Evolutionary conservation across 2,329 filamentous ascomycete genomes (phyloP), one percentile per base, ranked within the genome.

Genomic region (Pseudogymnoascus sp.): DNA sequence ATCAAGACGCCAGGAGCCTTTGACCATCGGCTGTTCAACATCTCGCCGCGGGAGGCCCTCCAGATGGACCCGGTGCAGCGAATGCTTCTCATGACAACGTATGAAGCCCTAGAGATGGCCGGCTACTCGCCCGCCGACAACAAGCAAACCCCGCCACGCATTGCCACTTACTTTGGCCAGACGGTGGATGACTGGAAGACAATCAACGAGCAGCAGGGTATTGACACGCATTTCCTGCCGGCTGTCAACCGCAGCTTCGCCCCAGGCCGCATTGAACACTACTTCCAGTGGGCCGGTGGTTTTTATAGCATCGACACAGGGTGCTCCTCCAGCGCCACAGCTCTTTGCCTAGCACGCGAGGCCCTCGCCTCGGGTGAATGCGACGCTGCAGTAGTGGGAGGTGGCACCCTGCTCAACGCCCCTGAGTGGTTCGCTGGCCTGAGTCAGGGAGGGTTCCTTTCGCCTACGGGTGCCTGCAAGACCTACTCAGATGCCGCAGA

Each of bases 11-110:
- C 88, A 0, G 87, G 87, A 62, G 78, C 86, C 58, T 92, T 92
- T 69, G 89, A 92, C 67, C 85, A 87, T 22, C 80, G 86, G 0
- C 91, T 92, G 76, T 92, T 92, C 82, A 90, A 90, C 75, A 91
- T 92, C 84, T 91, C 88, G 25, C 88, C 89, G 6, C 84, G 87
- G 66, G 89, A 92, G 74, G 89, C 89, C 36, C 82, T 84, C 55
- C 88, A 91, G 71, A 90, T 88, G 2, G 89, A 92, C 70, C 89
- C 89, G 0, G 89, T 90, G 80, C 88, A 90, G 72, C 82, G 89
- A 66, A 79, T 92, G 68, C 86, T 87, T 2, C 76, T 92, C 33
- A 84, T 86, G 14, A 90, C 88, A 2, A 87, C 88, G 0, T 92
- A 91, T 68, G 89, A 92, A 71, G 89, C 89, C 0, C 79, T 92